phyloP scores from a whole-genome alignment of 106 monocot genomes.

The Cymbidium sinense region DNA sequence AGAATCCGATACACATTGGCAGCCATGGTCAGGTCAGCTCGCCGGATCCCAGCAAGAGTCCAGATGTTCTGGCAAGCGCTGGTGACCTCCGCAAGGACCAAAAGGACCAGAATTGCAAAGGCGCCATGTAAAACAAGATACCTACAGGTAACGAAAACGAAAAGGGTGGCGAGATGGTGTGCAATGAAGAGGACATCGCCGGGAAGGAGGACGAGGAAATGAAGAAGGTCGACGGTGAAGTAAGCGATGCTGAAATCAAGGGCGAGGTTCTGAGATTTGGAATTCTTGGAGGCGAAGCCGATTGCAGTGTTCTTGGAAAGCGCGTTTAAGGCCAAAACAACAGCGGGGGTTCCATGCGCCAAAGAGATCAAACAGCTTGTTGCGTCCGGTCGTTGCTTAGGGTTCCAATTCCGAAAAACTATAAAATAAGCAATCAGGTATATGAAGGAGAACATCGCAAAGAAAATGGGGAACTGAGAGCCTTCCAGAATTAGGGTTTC shows the following conservation, averaged over 20 bases:
- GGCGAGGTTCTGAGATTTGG: constrained; percentile 45
- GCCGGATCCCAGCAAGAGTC: constrained; percentile 69
- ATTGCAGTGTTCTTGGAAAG: constrained; percentile 18
- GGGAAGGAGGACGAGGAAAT: constrained; percentile 66
- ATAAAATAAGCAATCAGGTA: constrained; percentile 52
- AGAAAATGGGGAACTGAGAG: constrained; percentile 47
- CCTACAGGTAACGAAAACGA: constrained; percentile 87
- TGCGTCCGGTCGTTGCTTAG: constrained; percentile 58
- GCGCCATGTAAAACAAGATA: constrained; percentile 67
- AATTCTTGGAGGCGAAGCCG: constrained; percentile 53
- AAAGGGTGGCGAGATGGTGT: constrained; percentile 95
- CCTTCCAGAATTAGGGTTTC: constrained; percentile 20
- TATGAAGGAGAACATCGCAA: constrained; percentile 40
- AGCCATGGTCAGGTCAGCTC: constrained; percentile 34
- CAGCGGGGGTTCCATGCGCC: constrained; percentile 71
- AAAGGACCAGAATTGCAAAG: constrained; percentile 57
- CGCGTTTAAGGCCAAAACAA: constrained; percentile 40
- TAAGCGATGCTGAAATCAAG: constrained; percentile 92
- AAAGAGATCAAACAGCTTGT: constrained; percentile 82
- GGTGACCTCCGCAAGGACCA: constrained; percentile 77
- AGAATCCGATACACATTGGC: constrained; percentile 35
- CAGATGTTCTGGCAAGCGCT: constrained; percentile 84
- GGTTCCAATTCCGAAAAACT: constrained; percentile 73
- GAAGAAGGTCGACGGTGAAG: constrained; percentile 78
- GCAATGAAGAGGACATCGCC: constrained; percentile 80